Evolutionary conservation across 306 rosid species (phyloP).

Genomic region (Lablab purpureus): DNA sequence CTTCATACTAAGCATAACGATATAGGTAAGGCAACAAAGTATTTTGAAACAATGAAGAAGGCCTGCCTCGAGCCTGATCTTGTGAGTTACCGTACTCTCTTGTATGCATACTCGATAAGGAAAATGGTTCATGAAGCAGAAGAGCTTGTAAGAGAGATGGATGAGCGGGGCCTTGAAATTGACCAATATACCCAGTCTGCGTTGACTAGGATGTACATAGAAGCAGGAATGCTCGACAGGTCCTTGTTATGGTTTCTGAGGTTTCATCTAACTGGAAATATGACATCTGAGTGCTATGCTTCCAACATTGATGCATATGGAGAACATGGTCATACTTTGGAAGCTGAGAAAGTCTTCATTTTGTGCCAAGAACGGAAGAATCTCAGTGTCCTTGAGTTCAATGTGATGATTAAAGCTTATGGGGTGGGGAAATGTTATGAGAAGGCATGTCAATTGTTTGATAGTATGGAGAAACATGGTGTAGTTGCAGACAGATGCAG

Average conservation of each 20-base stretch:
- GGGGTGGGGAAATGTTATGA: constrained; percentile 74
- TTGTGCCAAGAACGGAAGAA: constrained; percentile 73
- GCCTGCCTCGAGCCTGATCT: constrained; percentile 66
- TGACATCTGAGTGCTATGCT: constrained; percentile 89
- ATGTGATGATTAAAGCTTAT: constrained; percentile 94
- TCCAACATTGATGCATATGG: constrained; percentile 94
- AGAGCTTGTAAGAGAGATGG: constrained; percentile 74
- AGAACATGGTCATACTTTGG: constrained; percentile 70
- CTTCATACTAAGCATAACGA: constrained; percentile 71
- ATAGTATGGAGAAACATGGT: constrained; percentile 70
- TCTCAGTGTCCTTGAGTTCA: constrained; percentile 75
- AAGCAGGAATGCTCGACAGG: constrained; percentile 69
- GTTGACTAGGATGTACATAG: constrained; percentile 85
- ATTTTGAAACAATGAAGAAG: constrained; percentile 70
- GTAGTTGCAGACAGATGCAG: constrained; percentile 76
- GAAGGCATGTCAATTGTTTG: constrained; percentile 74
- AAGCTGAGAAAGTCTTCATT: constrained; percentile 84
- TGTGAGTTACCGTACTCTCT: constrained; percentile 88
- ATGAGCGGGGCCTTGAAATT: constrained; percentile 68
- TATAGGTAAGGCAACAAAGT: constrained; percentile 67
- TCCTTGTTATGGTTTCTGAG: constrained; percentile 85
- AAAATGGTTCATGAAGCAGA: constrained; percentile 79
- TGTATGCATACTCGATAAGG: constrained; percentile 91
- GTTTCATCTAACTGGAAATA: constrained; percentile 72
- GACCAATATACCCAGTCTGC: constrained; percentile 95